Evolutionary conservation across 2,329 filamentous ascomycete genomes (phyloP).

Genomic region (Aureobasidium zeae): DNA sequence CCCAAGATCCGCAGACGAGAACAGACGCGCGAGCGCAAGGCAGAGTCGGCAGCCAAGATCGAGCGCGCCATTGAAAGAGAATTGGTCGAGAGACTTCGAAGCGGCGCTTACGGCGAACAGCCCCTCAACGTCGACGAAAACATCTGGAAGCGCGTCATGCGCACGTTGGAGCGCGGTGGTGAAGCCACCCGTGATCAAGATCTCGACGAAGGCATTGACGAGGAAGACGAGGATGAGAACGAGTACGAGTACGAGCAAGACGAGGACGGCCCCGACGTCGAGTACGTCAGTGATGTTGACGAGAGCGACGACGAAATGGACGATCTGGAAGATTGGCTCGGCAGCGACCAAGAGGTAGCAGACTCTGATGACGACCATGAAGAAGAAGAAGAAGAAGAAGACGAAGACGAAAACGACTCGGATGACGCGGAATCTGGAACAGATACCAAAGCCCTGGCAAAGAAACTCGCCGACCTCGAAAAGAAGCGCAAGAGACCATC

Average conservation of each 20-base stretch:
- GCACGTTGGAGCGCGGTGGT: constrained; percentile 77
- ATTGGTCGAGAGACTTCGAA: constrained; percentile 79
- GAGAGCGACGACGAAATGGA: constrained; percentile 62
- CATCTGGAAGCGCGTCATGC: constrained; percentile 95
- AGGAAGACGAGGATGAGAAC: constrained; percentile 57
- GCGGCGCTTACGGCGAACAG: constrained; percentile 87
- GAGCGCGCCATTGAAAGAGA: constrained; percentile 94
- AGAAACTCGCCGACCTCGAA: constrained; percentile 41
- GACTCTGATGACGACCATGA: constrained; percentile 48
- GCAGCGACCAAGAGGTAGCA: constrained; percentile 44
- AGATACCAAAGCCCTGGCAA: constrained; percentile 41
- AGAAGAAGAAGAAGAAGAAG: constrained; percentile 48
- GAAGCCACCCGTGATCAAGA: constrained; percentile 78
- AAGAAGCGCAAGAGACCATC: constrained; percentile 51
- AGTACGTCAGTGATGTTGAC: constrained; percentile 89
- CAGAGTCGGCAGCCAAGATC: constrained; percentile 65
- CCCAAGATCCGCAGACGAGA: constrained; percentile 64
- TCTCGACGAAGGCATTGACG: constrained; percentile 74
- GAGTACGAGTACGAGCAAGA: constrained; percentile 56
- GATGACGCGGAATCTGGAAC: constrained; percentile 46
- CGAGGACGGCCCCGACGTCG: constrained; percentile 61
- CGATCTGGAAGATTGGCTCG: constrained; percentile 92
- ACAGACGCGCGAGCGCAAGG: constrained; percentile 41
- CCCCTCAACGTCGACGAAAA: constrained; percentile 90
- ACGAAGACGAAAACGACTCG: constrained; percentile 34